Conservation (phyloP, 805 yeast species). For the Metschnikowia similis region DNA sequence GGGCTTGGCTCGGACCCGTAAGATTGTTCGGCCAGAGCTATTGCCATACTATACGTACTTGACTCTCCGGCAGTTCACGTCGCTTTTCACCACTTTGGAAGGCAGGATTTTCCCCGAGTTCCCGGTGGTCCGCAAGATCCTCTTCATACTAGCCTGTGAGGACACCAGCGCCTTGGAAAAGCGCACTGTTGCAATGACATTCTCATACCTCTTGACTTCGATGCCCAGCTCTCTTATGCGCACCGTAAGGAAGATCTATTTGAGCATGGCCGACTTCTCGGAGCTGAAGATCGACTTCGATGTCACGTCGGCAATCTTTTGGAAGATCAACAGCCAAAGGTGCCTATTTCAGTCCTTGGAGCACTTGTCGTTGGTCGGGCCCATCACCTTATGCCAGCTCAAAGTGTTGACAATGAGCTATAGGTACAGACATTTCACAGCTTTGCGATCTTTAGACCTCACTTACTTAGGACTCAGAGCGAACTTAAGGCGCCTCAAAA, state of each 20-base stretch:
- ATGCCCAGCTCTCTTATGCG: slow-evolving; percentile 4
- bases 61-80: slow-evolving; percentile 2
- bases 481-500: neutral
- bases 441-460: slow-evolving; percentile 1
- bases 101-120: slow-evolving; percentile 3
- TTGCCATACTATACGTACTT: slow-evolving; percentile 3
- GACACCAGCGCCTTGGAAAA: neutral
- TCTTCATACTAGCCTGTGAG: slow-evolving; percentile 4
- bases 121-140: neutral
- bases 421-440: neutral
- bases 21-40: slow-evolving; percentile 1
- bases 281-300: neutral
- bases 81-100: neutral
- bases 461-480: slow-evolving; percentile 2
- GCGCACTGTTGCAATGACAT: neutral
- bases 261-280: neutral
- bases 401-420: neutral
- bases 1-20: slow-evolving; percentile 3
- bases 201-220: neutral
- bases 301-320: neutral
- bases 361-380: slow-evolving; percentile 4
- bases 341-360: slow-evolving; percentile 1
- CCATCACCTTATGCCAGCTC: neutral
- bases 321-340: neutral
- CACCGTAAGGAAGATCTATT: slow-evolving; percentile 1